phyloP scores from a whole-genome alignment of 2,329 filamentous ascomycete genomes.

The Apiospora malaysiana region DNA sequence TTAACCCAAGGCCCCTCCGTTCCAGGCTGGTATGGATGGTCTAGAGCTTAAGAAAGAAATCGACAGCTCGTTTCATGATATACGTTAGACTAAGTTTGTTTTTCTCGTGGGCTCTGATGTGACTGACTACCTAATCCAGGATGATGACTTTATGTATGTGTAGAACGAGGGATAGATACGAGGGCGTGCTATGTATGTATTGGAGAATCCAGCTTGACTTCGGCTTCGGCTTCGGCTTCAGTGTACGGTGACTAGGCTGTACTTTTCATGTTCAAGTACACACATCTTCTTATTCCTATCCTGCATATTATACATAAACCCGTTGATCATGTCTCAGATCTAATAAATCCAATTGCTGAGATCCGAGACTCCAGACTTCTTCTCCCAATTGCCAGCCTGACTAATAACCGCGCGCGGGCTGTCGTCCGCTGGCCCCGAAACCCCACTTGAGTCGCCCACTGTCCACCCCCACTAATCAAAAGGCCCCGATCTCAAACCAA shows the following conservation, averaged over 20 bases:
- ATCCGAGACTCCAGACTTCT: too few species aligned
- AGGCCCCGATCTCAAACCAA: background rate
- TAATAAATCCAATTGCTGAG: too few species aligned
- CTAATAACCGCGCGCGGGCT: background rate
- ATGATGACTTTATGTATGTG: too few species aligned
- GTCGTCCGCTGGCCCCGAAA: background rate
- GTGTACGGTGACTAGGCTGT: too few species aligned
- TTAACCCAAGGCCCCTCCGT: slow-evolving; percentile 13
- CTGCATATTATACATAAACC: too few species aligned
- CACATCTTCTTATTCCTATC: too few species aligned
- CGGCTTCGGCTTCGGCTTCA: too few species aligned
- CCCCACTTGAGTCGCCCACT: background rate
- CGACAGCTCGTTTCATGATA: slow-evolving; percentile 19
- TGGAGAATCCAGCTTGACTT: too few species aligned
- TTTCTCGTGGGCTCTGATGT: background rate
- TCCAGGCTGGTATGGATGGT: slow-evolving; percentile 19
- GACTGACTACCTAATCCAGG: background rate
- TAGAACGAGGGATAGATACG: too few species aligned
- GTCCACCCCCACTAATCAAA: slow-evolving; percentile 10
- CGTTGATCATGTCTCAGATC: too few species aligned
- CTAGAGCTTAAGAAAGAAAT: slow-evolving; percentile 20
- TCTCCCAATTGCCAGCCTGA: background rate
- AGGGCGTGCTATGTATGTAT: too few species aligned
- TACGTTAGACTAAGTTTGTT: background rate
- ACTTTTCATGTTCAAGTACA: too few species aligned